Evolutionary conservation across 257 asterid genomes (phyloP), one percentile per base, ranked within the genome.

Genomic region (Lantana camara): DNA sequence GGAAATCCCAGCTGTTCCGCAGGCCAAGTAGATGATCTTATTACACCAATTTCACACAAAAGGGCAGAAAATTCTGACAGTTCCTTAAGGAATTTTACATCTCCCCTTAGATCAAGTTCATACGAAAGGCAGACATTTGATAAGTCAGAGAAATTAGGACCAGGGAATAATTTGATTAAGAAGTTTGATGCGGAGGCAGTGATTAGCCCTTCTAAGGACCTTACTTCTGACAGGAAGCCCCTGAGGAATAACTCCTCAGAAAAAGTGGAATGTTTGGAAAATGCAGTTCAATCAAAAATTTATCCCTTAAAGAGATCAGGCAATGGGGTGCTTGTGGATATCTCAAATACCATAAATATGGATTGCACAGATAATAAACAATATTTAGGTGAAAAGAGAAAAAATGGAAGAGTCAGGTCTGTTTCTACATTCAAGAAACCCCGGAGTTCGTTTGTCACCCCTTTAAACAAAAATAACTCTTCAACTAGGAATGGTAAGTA

Each of bases 401-500:
- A 80, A 69, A 70, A 70, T 71, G 78, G 79, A 66, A 70, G 72
- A 70, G 62, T 63, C 48, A 77, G 66, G 66, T 84, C 81, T 46
- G 78, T 67, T 65, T 84, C 97, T 75, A 85, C 96, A 66, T 94
- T 94, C 82, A 94, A 88, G 88, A 94, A 82, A 80, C 99, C 97
- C 55, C 85, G 97, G 44, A 79, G 51, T 77, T 83, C 95, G 67
- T 80, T 88, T 75, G 72, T 82, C 14, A 78, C 93, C 27, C 93
- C 97, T 59, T 70, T 94, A 68, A 79, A 66, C 72, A 75, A 76
- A 64, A 78, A 71, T 14, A 69, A 40, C 51, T 37, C 80, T 17
- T 64, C 78, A 41, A 70, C 68, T 62, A 63, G 69, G 76, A 81
- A 70, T 59, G 95, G 98, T 92, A 87, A 57, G 60, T 69, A 58